Conservation (phyloP, 2,329 filamentous ascomycete species). For the Cercospora berteroae region DNA sequence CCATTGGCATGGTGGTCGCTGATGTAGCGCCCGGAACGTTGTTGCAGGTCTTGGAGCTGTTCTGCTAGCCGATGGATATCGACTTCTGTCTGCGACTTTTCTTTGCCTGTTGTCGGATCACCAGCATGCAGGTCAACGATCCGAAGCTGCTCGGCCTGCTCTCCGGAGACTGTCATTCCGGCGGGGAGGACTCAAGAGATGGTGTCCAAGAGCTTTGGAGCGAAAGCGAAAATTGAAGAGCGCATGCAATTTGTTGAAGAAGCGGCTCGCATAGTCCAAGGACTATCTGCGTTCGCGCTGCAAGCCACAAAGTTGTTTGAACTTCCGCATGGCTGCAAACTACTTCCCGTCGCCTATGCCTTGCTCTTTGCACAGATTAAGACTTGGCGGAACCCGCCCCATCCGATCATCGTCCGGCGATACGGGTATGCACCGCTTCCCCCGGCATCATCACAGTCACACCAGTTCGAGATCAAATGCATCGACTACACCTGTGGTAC, state of each 20-base stretch:
- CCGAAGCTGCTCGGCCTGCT: slow-evolving; percentile 10
- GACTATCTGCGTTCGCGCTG: slow-evolving; percentile 8
- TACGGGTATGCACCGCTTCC: slow-evolving; percentile 6
- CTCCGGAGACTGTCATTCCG: slow-evolving; percentile 12
- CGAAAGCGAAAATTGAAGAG: background rate
- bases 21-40: slow-evolving; percentile 14
- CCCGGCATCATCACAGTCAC: background rate
- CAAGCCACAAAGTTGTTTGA: slow-evolving; percentile 2
- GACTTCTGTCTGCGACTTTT: slow-evolving; percentile 13
- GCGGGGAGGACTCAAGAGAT: background rate
- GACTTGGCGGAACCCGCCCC: background rate
- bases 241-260: background rate
- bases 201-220: slow-evolving; percentile 6
- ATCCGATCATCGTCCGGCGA: slow-evolving; percentile 4
- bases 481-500: slow-evolving; percentile 4
- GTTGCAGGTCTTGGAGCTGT: slow-evolving; percentile 19
- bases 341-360: slow-evolving; percentile 2
- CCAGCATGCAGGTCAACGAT: slow-evolving; percentile 6
- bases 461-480: background rate
- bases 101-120: background rate
- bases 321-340: background rate
- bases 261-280: background rate
- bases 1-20: slow-evolving; percentile 10
- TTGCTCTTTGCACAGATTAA: slow-evolving; percentile 4
- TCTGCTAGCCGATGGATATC: slow-evolving; percentile 13